phyloP scores from a whole-genome alignment of 2,329 filamentous ascomycete genomes.

The Colletotrichum destructivum region DNA sequence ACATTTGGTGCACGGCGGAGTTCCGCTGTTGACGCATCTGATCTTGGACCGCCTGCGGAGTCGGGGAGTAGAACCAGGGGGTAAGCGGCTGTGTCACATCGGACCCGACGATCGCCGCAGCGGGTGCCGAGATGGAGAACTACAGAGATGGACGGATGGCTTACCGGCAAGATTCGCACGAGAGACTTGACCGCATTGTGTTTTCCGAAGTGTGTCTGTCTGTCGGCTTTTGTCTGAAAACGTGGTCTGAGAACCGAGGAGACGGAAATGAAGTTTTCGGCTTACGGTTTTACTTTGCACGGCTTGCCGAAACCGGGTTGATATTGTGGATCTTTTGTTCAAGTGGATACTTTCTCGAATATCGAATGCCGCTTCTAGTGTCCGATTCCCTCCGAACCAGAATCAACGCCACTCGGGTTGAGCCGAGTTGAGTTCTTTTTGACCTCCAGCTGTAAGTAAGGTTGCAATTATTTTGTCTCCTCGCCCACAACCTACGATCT shows the following conservation, averaged over 20 bases:
- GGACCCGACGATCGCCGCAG: conserved; percentile 4
- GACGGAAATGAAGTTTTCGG: conserved; percentile 28
- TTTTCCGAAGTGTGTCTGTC: neutral
- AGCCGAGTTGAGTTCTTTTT: no score
- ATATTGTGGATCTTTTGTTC: conserved; percentile 19
- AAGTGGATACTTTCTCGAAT: conserved; percentile 10
- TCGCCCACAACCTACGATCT: no score
- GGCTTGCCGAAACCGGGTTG: conserved; percentile 14
- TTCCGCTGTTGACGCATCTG: conserved; percentile 53
- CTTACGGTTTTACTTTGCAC: conserved; percentile 14
- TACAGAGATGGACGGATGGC: conserved; percentile 11
- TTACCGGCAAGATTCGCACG: conserved; percentile 54
- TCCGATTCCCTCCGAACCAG: conserved; percentile 19
- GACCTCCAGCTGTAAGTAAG: neutral
- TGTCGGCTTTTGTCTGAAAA: conserved; percentile 22
- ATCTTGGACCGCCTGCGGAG: conserved; percentile 52
- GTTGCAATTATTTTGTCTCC: fast-evolving
- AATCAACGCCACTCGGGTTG: neutral
- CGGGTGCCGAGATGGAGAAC: neutral
- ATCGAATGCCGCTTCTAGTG: neutral
- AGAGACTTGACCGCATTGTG: conserved; percentile 53
- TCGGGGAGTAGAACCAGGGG: conserved; percentile 4
- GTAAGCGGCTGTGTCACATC: conserved; percentile 12
- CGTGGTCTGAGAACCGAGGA: conserved; percentile 24
- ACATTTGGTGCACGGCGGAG: conserved; percentile 51